phyloP scores from a whole-genome alignment of 2,329 filamentous ascomycete species.

The Botrytis elliptica region DNA sequence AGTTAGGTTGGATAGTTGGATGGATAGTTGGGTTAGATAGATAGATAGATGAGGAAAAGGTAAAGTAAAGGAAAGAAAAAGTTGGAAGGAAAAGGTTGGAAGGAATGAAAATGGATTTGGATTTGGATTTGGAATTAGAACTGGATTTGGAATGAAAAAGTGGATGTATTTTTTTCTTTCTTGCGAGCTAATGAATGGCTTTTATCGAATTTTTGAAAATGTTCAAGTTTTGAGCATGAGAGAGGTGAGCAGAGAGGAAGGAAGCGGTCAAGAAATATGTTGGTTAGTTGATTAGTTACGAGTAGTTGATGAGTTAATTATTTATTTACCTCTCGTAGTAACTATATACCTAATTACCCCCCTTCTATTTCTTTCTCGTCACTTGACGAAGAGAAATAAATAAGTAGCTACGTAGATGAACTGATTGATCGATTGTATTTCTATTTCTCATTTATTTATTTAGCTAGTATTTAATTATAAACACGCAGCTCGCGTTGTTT shows the following conservation, averaged over 20 bases:
- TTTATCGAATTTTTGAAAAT: no score
- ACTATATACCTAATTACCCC: no score
- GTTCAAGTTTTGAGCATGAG: no score
- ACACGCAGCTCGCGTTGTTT: background rate
- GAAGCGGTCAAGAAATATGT: background rate
- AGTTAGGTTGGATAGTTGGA: no score
- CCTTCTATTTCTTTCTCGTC: no score
- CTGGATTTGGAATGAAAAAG: background rate
- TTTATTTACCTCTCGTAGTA: background rate
- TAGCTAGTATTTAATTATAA: no score
- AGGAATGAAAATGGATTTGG: background rate
- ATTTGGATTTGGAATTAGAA: background rate
- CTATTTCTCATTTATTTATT: background rate
- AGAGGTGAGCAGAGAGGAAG: background rate
- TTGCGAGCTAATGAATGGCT: background rate
- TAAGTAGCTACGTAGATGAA: no score
- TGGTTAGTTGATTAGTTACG: background rate
- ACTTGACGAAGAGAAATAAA: no score
- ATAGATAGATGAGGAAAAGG: no score
- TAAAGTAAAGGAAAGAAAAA: no score
- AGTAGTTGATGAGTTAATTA: no score
- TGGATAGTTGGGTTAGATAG: no score
- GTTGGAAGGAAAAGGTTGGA: background rate
- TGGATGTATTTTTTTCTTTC: background rate
- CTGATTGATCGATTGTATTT: background rate